Percentiles rank a stretch among this genome's conserved stretches.
Evolutionary conservation across 2,329 filamentous ascomycete genomes (phyloP).

Genomic region (Botrytis squamosa): DNA sequence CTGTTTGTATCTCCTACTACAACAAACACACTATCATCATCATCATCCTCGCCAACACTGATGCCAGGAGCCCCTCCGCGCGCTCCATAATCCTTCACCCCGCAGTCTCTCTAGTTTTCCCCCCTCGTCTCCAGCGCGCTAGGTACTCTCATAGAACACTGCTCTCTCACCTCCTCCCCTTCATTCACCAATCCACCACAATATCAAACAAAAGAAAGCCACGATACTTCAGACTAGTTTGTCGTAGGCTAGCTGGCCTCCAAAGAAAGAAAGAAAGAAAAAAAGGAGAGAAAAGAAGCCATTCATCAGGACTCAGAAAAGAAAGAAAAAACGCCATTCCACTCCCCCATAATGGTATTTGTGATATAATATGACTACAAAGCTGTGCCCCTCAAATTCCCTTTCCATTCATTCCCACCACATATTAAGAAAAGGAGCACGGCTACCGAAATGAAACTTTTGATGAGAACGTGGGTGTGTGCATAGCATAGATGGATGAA

Average conservation of each 20-base stretch:
- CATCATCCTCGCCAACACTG: not conserved
- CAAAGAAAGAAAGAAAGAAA: slow-evolving; percentile 1
- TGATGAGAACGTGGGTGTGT: slow-evolving; percentile 16
- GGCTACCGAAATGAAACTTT: slow-evolving; percentile 27
- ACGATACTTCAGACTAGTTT: not conserved
- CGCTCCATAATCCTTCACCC: not conserved
- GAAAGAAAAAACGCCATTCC: slow-evolving; percentile 12
- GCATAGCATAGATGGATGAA: slow-evolving; percentile 10
- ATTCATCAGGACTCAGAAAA: slow-evolving; percentile 2
- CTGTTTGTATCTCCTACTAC: not conserved
- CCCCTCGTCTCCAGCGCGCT: not conserved
- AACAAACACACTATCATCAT: not conserved
- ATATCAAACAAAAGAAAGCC: slow-evolving; percentile 3
- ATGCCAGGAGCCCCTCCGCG: not conserved
- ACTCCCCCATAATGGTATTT: slow-evolving; percentile 33
- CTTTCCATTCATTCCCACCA: slow-evolving; percentile 21
- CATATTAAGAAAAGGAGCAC: slow-evolving; percentile 16
- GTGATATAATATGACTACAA: slow-evolving; percentile 34
- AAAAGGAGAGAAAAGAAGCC: not conserved
- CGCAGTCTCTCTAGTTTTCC: not conserved
- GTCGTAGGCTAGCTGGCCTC: slow-evolving; percentile 1
- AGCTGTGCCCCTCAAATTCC: slow-evolving; percentile 19
- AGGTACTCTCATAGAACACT: not conserved
- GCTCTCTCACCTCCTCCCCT: not conserved
- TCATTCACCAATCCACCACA: not conserved